phyloP scores from a whole-genome alignment of 1,284 basidiomycete genomes.

The Lentinula novae-zelandiae region DNA sequence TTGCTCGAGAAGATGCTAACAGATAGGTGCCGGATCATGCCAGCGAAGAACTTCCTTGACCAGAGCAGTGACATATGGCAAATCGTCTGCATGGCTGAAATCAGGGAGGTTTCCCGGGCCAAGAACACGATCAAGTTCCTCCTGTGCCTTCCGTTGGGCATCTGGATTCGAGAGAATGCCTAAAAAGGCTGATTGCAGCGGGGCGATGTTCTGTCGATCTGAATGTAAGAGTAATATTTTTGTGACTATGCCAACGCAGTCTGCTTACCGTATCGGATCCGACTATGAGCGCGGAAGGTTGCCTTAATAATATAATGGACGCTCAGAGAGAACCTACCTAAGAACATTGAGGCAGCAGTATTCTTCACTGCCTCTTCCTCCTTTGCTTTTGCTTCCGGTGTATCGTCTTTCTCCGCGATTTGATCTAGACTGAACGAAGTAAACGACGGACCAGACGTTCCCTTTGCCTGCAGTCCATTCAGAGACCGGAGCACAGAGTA shows the following conservation, averaged over 20 bases:
- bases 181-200: not conserved
- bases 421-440: not conserved
- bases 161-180: conserved; percentile 4
- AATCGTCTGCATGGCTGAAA: not conserved
- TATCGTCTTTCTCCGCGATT: not conserved
- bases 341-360: conserved; percentile 3
- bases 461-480: not conserved
- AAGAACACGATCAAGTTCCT: conserved; percentile 10
- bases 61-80: conserved; percentile 11
- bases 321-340: not conserved
- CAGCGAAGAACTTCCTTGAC: conserved; percentile 5
- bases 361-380: conserved; percentile 1
- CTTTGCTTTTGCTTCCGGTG: not conserved
- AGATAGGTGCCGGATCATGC: conserved; percentile 6
- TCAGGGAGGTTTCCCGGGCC: conserved; percentile 1
- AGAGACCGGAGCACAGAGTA: not conserved
- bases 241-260: not conserved
- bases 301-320: not conserved
- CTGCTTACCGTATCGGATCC: not conserved
- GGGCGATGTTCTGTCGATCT: not conserved
- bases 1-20: not conserved
- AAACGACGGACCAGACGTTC: not conserved
- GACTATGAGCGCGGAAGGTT: not conserved
- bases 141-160: conserved; percentile 6
- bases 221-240: not conserved